A percentile compares a stretch with the other conserved stretches of the same genome.
phyloP scores from a whole-genome alignment of 2,329 filamentous ascomycete genomes.

The Cladophialophora exuberans region DNA sequence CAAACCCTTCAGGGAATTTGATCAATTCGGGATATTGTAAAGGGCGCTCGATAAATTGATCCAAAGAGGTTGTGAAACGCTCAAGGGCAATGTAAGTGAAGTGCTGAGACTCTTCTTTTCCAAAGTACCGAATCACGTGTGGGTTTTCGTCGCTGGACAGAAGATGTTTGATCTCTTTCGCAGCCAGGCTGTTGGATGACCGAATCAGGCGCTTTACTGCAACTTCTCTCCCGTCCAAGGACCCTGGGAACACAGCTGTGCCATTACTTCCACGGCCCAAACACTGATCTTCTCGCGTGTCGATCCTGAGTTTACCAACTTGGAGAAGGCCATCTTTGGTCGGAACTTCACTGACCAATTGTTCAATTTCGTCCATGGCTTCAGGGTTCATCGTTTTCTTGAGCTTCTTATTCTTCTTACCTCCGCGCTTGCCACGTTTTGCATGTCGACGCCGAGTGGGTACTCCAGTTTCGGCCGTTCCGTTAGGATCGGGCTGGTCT shows the following conservation, averaged over 20 bases:
- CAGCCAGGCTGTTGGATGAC: conserved; percentile 93
- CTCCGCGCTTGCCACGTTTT: conserved; percentile 37
- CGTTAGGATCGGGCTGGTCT: conserved; percentile 23
- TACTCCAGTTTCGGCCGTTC: conserved; percentile 24
- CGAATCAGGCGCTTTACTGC: conserved; percentile 97
- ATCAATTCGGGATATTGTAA: conserved; percentile 69
- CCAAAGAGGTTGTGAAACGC: conserved; percentile 88
- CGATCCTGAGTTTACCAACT: conserved; percentile 64
- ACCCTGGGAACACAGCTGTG: conserved; percentile 94
- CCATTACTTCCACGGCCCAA: conserved; percentile 85
- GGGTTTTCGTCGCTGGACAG: conserved; percentile 94
- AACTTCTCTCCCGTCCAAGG: conserved; percentile 88
- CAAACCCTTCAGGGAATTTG: conserved; percentile 63
- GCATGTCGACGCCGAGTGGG: conserved; percentile 31
- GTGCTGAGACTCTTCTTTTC: conserved; percentile 82
- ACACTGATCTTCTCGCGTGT: conserved; percentile 56
- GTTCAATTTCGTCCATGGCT: conserved; percentile 29
- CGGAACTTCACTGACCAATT: conserved; percentile 48
- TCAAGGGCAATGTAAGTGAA: conserved; percentile 97
- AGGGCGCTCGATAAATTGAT: conserved; percentile 84
- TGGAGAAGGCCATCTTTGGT: conserved; percentile 63
- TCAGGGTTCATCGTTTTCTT: conserved; percentile 39
- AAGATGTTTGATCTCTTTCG: conserved; percentile 86
- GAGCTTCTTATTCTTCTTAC: conserved; percentile 35
- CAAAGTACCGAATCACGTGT: conserved; percentile 96